Evolutionary conservation across 2,329 filamentous ascomycete species (phyloP).

Genomic region (Emmonsia crescens): DNA sequence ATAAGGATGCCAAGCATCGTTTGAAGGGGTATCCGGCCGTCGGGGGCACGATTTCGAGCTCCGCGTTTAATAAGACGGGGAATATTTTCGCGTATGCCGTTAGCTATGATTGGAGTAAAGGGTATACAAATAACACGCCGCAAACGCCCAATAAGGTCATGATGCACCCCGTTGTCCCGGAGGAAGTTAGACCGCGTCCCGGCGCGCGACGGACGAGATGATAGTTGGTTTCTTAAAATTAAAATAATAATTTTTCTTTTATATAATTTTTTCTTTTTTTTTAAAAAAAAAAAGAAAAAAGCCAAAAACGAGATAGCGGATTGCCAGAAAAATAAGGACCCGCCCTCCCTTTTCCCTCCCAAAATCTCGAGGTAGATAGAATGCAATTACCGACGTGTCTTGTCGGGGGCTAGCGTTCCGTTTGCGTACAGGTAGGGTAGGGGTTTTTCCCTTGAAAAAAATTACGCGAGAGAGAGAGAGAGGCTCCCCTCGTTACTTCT

Average conservation of each 20-base stretch:
- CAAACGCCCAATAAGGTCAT: slow-evolving; percentile 65
- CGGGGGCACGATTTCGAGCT: slow-evolving; percentile 77
- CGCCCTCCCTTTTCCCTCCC: too few species aligned
- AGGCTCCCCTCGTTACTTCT: too few species aligned
- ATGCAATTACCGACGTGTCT: too few species aligned
- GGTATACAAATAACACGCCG: slow-evolving; percentile 72
- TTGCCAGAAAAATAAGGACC: too few species aligned
- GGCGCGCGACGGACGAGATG: slow-evolving; percentile 30
- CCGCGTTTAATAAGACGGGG: slow-evolving; percentile 81
- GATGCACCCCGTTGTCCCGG: slow-evolving; percentile 63
- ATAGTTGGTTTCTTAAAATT: background rate
- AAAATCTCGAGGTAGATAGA: too few species aligned
- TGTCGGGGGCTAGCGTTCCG: too few species aligned
- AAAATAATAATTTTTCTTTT: too few species aligned
- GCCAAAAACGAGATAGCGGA: too few species aligned
- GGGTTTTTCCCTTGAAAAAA: too few species aligned
- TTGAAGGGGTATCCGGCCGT: slow-evolving; percentile 80
- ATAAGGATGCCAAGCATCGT: slow-evolving; percentile 81
- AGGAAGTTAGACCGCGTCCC: slow-evolving; percentile 51
- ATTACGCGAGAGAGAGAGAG: too few species aligned
- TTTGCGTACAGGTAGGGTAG: too few species aligned
- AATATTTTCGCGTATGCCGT: slow-evolving; percentile 80
- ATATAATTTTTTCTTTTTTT: too few species aligned
- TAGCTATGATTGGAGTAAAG: slow-evolving; percentile 98
- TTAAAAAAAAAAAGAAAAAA: background rate